A percentile compares a stretch with the other conserved stretches of the same genome.
Conservation (phyloP, 805 yeast species). For the Monosporozyma unispora region DNA sequence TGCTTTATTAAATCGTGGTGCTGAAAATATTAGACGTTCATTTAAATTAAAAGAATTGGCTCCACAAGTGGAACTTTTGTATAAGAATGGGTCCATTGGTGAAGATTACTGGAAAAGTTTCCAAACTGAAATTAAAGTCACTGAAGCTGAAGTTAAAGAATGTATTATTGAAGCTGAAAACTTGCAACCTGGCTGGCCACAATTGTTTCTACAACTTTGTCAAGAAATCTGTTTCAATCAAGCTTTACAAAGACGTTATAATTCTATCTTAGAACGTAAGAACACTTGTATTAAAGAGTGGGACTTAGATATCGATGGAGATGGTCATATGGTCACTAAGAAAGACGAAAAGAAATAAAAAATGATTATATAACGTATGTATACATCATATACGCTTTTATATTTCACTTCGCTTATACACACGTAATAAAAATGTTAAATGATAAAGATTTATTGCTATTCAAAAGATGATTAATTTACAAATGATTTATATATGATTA, state of each 20-base stretch:
- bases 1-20: slow-evolving; percentile 61
- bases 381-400: not conserved
- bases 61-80: slow-evolving; percentile 57
- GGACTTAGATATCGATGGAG: slow-evolving; percentile 24
- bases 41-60: slow-evolving; percentile 74
- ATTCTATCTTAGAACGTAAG: slow-evolving; percentile 34
- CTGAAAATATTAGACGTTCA: slow-evolving; percentile 79
- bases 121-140: slow-evolving; percentile 65
- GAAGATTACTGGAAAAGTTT: slow-evolving; percentile 80
- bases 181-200: slow-evolving; percentile 73
- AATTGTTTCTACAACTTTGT: slow-evolving; percentile 61
- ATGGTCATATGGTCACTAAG: slow-evolving; percentile 18
- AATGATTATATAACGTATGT: not conserved
- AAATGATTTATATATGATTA: not conserved
- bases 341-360: not conserved
- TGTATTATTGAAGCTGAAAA: slow-evolving; percentile 66
- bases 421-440: not conserved
- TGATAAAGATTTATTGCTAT: not conserved
- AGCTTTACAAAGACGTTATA: slow-evolving; percentile 71
- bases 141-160: slow-evolving; percentile 73
- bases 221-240: slow-evolving; percentile 90
- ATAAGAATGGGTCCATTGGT: slow-evolving; percentile 84
- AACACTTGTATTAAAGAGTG: slow-evolving; percentile 24
- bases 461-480: not conserved
- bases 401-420: not conserved